Conservation (phyloP, 768 basidiomycete genomes). For the Panaeolus cyanescens region DNA sequence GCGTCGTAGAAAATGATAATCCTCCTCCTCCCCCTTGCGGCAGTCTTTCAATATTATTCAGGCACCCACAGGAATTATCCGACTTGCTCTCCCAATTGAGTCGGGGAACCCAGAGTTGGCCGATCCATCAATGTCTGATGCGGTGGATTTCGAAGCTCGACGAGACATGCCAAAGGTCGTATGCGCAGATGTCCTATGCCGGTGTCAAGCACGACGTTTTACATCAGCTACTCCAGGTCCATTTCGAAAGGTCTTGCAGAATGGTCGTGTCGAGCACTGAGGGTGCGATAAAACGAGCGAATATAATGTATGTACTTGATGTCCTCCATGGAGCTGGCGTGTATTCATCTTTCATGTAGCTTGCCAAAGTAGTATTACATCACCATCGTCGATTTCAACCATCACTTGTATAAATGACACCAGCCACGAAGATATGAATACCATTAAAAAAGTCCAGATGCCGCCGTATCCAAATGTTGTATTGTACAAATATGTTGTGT, state of each 20-base stretch:
- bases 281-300: background rate
- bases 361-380: too few species aligned
- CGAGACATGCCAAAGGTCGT: background rate
- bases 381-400: too few species aligned
- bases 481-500: background rate
- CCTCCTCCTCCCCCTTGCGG: too few species aligned
- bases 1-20: too few species aligned
- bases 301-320: background rate
- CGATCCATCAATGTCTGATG: background rate
- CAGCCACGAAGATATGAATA: too few species aligned
- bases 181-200: background rate
- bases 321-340: background rate
- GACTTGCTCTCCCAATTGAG: background rate
- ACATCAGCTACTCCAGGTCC: background rate
- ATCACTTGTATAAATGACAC: too few species aligned
- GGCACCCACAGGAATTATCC: background rate
- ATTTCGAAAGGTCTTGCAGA: background rate
- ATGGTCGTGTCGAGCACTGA: background rate
- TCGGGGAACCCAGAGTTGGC: background rate
- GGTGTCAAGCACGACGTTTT: background rate
- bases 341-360: too few species aligned
- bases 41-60: too few species aligned
- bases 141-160: background rate
- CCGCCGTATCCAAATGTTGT: background rate
- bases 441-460: background rate